Conservation (phyloP, 192 early-diverging fungal genomes). For the Helicostylum pulchrum region DNA sequence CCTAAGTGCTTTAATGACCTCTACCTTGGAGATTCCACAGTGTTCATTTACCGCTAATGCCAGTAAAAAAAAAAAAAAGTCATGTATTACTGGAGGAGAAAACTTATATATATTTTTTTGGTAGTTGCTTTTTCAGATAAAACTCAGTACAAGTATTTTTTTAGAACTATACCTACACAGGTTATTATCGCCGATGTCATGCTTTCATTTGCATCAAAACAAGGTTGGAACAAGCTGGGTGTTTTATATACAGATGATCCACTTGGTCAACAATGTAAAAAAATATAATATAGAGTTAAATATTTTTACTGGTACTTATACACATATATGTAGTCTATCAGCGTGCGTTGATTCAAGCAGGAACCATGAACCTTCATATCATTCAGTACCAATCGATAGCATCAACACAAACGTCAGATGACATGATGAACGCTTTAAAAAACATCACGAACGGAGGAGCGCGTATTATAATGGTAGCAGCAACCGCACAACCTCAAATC, state of each 20-base stretch:
- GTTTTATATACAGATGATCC: slow-evolving; percentile 46
- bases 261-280: slow-evolving; percentile 46
- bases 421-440: slow-evolving; percentile 22
- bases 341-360: slow-evolving; percentile 28
- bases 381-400: slow-evolving; percentile 37
- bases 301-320: not conserved
- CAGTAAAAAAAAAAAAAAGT: too few relatives aligned
- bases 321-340: slow-evolving; percentile 39
- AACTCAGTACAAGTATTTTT: slow-evolving; percentile 47
- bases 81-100: too few relatives aligned
- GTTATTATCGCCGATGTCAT: slow-evolving; percentile 45
- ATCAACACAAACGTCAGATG: slow-evolving; percentile 25
- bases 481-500: slow-evolving; percentile 32
- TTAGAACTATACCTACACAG: slow-evolving; percentile 51
- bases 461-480: slow-evolving; percentile 45
- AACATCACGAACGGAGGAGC: slow-evolving; percentile 36
- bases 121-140: slow-evolving; percentile 46
- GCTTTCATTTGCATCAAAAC: slow-evolving; percentile 43
- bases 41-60: slow-evolving; percentile 50
- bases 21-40: slow-evolving; percentile 46
- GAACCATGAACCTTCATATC: slow-evolving; percentile 31
- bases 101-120: not conserved
- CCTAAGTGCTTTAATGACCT: slow-evolving; percentile 45
- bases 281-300: not conserved
- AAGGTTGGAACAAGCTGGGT: slow-evolving; percentile 44